phyloP scores from a whole-genome alignment of 2,329 filamentous ascomycete species.

The Aspergillus uvarum region DNA sequence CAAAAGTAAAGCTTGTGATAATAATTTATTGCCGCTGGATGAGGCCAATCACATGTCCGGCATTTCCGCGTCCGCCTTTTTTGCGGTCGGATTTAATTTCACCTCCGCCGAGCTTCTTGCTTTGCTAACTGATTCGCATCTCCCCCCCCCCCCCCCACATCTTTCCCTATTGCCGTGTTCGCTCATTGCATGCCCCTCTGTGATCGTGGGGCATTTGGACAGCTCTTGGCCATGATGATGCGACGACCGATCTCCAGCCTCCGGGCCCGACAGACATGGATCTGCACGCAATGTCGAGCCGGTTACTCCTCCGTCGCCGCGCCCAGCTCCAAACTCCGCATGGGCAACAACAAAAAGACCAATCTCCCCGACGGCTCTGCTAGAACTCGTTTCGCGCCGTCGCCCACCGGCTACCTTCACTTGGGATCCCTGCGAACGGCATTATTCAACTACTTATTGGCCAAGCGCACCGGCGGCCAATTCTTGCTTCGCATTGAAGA shows the following conservation, averaged over 20 bases:
- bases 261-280: constrained; percentile 35
- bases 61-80: constrained; percentile 5
- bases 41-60: constrained; percentile 1
- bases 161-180: not conserved
- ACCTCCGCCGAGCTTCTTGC: not conserved
- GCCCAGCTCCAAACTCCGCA: constrained; percentile 24
- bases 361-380: constrained; percentile 56
- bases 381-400: constrained; percentile 88
- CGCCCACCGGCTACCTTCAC: constrained; percentile 90
- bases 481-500: constrained; percentile 93
- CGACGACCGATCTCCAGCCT: constrained; percentile 21
- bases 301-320: constrained; percentile 31
- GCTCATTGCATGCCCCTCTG: not conserved
- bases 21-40: constrained; percentile 3
- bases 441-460: constrained; percentile 92
- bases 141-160: not conserved
- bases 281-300: constrained; percentile 37
- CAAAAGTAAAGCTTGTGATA: not conserved
- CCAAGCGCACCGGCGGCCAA: constrained; percentile 80
- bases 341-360: constrained; percentile 32
- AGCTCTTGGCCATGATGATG: constrained; percentile 27
- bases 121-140: not conserved
- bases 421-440: constrained; percentile 89
- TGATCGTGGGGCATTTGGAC: not conserved
- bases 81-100: constrained; percentile 1